Evolutionary conservation across 2,329 filamentous ascomycete genomes (phyloP), one percentile per base, ranked within the genome.

Genomic region (Neocucurbitaria cava): DNA sequence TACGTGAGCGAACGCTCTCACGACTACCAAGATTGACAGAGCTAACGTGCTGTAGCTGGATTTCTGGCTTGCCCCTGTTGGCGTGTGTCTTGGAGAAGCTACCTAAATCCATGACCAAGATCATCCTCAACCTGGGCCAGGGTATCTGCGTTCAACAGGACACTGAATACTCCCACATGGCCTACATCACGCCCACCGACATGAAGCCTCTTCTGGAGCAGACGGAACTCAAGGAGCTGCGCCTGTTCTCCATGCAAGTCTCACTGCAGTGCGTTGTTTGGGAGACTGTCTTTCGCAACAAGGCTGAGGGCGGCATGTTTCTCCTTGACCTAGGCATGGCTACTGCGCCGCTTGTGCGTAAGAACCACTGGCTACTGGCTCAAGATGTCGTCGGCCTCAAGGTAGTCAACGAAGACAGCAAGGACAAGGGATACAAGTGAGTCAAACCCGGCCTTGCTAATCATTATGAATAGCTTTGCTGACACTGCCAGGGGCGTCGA

Each of bases 311-410:
- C 2, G 59, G 59, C 5, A 68, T 75, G 60, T 45, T 49, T 2
- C 49, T 66, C 1, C 54, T 71, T 0, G 71, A 75, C 9, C 56
- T 75, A 0, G 56, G 62, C 24, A 75, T 75, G 72, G 59, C 62
- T 1, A 39, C 33, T 8, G 42, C 51, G 3, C 71, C 72, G 11
- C 57, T 74, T 11, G 61, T 70, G 3, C 70, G 69, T 9, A 24
- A 52, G n/a, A 47, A 57, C 3, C 44, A 59, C 23, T 73, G 68
- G 68, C 52, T 49, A 33, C 65, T 61, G 36, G 68, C 65, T 7
- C 45, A 52, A 0, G 57, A 68, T 8, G 70, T 70, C 0, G 47
- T 48, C 11, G 64, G 61, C 4, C 51, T 71, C 40, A 68, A 52
- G 2, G 64, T 68, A 9, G 50, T 60, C 3, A 58, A 60, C 8